Conservation (phyloP, 768 basidiomycete species). For the Lactarius sanguifluus region DNA sequence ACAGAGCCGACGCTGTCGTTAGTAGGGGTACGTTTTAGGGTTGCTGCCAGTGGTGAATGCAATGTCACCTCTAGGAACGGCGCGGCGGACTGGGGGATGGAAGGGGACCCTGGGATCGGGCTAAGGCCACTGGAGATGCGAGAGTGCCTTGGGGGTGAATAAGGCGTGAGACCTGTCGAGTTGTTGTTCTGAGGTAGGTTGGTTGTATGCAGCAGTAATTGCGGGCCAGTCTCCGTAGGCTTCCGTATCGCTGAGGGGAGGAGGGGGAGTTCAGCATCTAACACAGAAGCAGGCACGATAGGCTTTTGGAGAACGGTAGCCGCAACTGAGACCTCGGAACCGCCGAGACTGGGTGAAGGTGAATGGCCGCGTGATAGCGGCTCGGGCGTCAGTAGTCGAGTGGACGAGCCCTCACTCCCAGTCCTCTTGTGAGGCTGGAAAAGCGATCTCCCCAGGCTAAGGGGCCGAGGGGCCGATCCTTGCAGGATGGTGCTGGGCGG, state of each 20-base stretch:
- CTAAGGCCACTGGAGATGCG: slow-evolving; percentile 15
- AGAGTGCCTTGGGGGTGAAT: slow-evolving; percentile 19
- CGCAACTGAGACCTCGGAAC: slow-evolving; percentile 4
- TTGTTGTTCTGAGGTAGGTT: neutral
- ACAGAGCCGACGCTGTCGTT: slow-evolving; percentile 31
- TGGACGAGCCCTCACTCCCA: slow-evolving; percentile 28
- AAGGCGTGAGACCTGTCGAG: slow-evolving; percentile 10
- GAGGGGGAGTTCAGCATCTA: slow-evolving; percentile 29
- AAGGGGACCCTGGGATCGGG: slow-evolving; percentile 7
- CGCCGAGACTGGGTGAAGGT: slow-evolving; percentile 15
- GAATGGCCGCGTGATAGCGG: slow-evolving; percentile 11
- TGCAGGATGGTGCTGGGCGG: neutral
- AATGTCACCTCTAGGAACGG: slow-evolving; percentile 13
- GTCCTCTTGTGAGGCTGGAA: slow-evolving; percentile 20
- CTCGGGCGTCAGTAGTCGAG: slow-evolving; percentile 25
- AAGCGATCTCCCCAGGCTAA: neutral
- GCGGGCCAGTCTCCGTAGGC: slow-evolving; percentile 18
- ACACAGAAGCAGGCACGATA: slow-evolving; percentile 30
- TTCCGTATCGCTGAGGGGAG: slow-evolving; percentile 29
- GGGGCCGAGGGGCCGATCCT: neutral
- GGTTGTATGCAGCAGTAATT: neutral
- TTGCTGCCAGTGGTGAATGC: neutral
- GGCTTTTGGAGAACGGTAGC: slow-evolving; percentile 17
- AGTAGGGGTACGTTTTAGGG: neutral
- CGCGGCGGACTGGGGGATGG: neutral